Conservation (phyloP, 257 asterid species). For the Cordia subcordata region DNA sequence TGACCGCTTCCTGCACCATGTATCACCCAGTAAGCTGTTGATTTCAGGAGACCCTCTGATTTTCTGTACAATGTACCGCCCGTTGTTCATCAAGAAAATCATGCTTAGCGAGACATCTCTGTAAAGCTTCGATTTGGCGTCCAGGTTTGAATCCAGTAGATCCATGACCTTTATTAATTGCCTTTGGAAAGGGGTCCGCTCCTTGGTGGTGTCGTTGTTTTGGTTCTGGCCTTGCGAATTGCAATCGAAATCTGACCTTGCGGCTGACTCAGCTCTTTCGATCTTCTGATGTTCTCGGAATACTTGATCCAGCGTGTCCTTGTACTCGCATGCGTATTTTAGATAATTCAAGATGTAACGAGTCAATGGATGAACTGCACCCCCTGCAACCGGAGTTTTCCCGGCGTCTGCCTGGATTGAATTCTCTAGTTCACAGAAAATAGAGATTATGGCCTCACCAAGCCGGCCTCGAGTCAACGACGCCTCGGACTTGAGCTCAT, state of each 20-base stretch:
- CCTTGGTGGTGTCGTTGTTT: neutral
- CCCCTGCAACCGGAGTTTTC: conserved; percentile 69
- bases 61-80: conserved; percentile 76
- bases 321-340: conserved; percentile 45
- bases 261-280: conserved; percentile 53
- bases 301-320: conserved; percentile 59
- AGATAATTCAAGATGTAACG: conserved; percentile 69
- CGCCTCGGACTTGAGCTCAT: conserved; percentile 53
- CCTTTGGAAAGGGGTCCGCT: conserved; percentile 43
- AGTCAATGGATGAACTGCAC: conserved; percentile 86
- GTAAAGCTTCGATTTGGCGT: conserved; percentile 67
- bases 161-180: conserved; percentile 63
- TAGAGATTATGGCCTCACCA: conserved; percentile 59
- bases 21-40: conserved; percentile 50
- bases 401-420: conserved; percentile 63
- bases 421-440: conserved; percentile 59
- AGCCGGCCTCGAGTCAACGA: conserved; percentile 44
- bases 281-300: conserved; percentile 62
- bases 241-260: conserved; percentile 29
- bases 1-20: conserved; percentile 73
- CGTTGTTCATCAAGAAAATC: conserved; percentile 96
- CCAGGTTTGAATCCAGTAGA: conserved; percentile 53
- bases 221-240: neutral
- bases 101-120: conserved; percentile 54
- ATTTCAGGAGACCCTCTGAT: conserved; percentile 48